These are phyloP conservation scores for Tillandsia leiboldiana DNA, from an alignment of 176 grass and related monocot genomes.

Conservation along the genomic window DNA sequence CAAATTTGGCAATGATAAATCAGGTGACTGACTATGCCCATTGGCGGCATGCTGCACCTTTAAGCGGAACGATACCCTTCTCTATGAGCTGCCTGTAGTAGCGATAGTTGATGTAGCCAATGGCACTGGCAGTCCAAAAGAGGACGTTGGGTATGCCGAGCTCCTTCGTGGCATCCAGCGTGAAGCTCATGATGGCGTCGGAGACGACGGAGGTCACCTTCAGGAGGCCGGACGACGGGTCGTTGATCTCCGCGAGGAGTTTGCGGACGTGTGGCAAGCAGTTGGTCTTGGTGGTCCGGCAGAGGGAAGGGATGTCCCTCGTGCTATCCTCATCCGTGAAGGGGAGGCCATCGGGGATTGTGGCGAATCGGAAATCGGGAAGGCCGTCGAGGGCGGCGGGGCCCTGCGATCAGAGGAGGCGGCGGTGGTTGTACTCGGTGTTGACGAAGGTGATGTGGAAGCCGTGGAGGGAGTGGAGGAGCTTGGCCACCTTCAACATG, in stretches of 20 bases:
- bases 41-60: background rate
- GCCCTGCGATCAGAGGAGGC: constrained; percentile 8
- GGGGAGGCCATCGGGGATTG: constrained; percentile 14
- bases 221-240: background rate
- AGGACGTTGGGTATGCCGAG: background rate
- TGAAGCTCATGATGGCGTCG: constrained; percentile 11
- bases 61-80: constrained; percentile 4
- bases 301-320: constrained; percentile 4
- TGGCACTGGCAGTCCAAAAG: constrained; percentile 3
- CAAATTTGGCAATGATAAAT: too few species aligned
- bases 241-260: constrained; percentile 4
- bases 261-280: background rate
- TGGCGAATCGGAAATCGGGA: constrained; percentile 10
- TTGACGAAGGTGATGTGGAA: constrained; percentile 20
- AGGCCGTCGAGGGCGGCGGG: constrained; percentile 3
- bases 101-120: background rate
- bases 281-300: background rate
- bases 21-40: too few species aligned
- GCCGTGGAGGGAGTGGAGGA: constrained; percentile 8
- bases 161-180: constrained; percentile 4
- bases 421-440: constrained; percentile 12
- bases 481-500: constrained; percentile 12
- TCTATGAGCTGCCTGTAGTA: background rate
- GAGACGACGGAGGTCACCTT: constrained; percentile 2
- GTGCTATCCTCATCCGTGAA: background rate